Evolutionary conservation across 2,329 filamentous ascomycete species (phyloP), one percentile per base, ranked within the genome.

Genomic region (Penicillium sp.): DNA sequence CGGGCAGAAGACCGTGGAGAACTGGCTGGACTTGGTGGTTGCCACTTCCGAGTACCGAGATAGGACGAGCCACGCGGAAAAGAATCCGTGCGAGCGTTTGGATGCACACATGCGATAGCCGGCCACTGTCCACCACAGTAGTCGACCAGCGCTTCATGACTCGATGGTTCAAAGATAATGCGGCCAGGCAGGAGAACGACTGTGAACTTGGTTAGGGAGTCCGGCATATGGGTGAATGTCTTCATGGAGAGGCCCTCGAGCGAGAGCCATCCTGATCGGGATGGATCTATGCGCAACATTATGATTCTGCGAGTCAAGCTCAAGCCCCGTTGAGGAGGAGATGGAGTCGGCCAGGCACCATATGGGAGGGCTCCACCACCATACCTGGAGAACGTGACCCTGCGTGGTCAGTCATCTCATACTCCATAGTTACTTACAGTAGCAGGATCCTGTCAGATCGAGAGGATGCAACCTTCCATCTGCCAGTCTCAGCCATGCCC

Each of bases 61-160:
- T 42, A 56, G 49, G 54, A 17, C n/a, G 7, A 47, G 12, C 14
- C 4, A 39, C 34, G 53, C 65, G 65, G 65, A 67, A 67, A 67
- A 67, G 57, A 65, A 67, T 67, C 65, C 65, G 65, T n/a, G 34
- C 42, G n/a, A n/a, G 28, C 31, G 34, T n/a, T 48, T 37, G n/a
- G 20, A 39, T 17, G 47, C 42, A 14, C 41, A 31, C 38, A 38
- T 38, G 48, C 8, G 35, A 52, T 5, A 17, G 49, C 49, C 41
- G 52, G 47, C 43, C 25, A 47, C 43, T 31, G 3, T 10, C 1
- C 8, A 31, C 31, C 31, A 31, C 31, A 31, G 6, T 31, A 47
- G 15, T n/a, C 28, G 10, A 12, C 5, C 22, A 31, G 22, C 25
- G 25, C 28, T 28, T 12, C 6, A 28, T 8, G 42, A 22, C 42